These are phyloP conservation scores for Myriosclerotinia scirpicola DNA, from an alignment of 2,329 filamentous ascomycete species.

Conservation along the genomic window DNA sequence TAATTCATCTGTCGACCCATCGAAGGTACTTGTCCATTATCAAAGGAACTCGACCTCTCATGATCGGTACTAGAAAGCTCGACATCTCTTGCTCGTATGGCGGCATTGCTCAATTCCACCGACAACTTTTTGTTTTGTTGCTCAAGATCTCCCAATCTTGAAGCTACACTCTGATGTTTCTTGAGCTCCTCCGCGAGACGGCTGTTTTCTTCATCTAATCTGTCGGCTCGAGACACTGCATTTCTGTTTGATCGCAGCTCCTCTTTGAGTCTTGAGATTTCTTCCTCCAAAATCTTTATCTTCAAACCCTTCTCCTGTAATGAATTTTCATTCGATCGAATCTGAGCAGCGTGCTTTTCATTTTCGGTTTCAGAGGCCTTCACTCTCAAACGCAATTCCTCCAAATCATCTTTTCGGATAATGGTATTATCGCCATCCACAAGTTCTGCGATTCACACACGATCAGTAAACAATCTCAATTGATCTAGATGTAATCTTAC, in stretches of 20 bases:
- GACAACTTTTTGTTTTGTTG: slow-evolving; percentile 34
- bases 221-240: slow-evolving; percentile 25
- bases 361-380: neutral
- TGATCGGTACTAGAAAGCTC: slow-evolving; percentile 12
- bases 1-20: neutral
- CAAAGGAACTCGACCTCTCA: slow-evolving; percentile 3
- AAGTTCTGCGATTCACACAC: slow-evolving; percentile 16
- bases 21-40: neutral
- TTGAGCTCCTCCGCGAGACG: slow-evolving; percentile 31
- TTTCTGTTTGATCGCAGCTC: slow-evolving; percentile 28
- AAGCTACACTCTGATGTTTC: slow-evolving; percentile 23
- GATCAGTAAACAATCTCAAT: slow-evolving; percentile 1
- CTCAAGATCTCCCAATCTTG: slow-evolving; percentile 30
- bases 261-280: slow-evolving; percentile 24
- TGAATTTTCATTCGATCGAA: neutral
- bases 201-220: slow-evolving; percentile 28
- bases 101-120: slow-evolving; percentile 26
- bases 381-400: neutral
- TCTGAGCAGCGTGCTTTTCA: neutral
- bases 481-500: slow-evolving; percentile 22
- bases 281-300: slow-evolving; percentile 17
- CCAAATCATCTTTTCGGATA: slow-evolving; percentile 15
- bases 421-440: slow-evolving; percentile 18
- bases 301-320: slow-evolving; percentile 13
- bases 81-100: slow-evolving; percentile 19